phyloP scores from a whole-genome alignment of 2,329 filamentous ascomycete species.

The Exserohilum turcica region DNA sequence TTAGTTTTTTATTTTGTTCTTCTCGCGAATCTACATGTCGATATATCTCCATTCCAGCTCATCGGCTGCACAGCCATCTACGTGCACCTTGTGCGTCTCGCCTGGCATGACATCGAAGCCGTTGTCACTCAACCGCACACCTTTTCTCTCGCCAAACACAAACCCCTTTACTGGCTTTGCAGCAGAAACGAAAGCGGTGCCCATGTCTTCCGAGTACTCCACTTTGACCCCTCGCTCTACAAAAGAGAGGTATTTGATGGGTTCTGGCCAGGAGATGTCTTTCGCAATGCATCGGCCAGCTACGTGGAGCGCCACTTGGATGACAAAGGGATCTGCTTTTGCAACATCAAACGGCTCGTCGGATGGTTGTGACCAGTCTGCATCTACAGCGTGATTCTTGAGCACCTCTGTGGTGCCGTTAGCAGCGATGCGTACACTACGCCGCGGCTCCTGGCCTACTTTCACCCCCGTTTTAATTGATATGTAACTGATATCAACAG shows the following conservation, averaged over 20 bases:
- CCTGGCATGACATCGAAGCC: constrained; percentile 37
- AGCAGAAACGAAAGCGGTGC: constrained; percentile 51
- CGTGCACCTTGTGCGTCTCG: constrained; percentile 18
- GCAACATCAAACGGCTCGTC: constrained; percentile 51
- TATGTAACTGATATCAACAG: constrained; percentile 58
- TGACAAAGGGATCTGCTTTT: constrained; percentile 58
- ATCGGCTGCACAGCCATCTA: constrained; percentile 13
- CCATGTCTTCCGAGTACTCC: constrained; percentile 40
- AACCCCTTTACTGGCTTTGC: constrained; percentile 62
- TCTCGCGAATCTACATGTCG: constrained; percentile 16
- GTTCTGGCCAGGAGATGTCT: constrained; percentile 65
- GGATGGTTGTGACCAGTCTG: not conserved
- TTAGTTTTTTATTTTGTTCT: no score
- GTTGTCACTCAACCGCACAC: constrained; percentile 31
- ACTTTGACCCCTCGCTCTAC: constrained; percentile 53
- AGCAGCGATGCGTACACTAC: constrained; percentile 52
- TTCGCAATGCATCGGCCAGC: constrained; percentile 55
- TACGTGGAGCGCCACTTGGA: constrained; percentile 57
- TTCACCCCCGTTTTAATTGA: constrained; percentile 59
- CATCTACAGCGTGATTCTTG: constrained; percentile 41
- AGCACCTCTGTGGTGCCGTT: constrained; percentile 61
- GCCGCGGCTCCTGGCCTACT: constrained; percentile 52
- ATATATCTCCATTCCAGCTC: constrained; percentile 30
- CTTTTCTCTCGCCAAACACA: constrained; percentile 51
- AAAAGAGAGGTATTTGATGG: constrained; percentile 63